These are phyloP conservation scores for Dactylellina leptospora DNA, from an alignment of 2,329 filamentous ascomycete genomes.

Conservation along the genomic window DNA sequence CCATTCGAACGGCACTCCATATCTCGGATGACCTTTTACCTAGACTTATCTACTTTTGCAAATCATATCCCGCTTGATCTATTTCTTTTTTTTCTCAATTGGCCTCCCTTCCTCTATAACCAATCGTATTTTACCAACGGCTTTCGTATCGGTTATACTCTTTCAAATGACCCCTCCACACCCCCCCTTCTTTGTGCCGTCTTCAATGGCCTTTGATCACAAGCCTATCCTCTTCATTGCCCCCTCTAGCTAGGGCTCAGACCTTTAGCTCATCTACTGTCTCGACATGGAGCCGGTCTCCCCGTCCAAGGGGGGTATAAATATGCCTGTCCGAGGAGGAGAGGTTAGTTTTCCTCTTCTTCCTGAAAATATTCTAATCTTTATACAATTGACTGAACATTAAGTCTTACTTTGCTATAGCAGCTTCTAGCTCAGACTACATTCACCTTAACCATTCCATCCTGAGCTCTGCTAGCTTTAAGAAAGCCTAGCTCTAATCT, in stretches of 20 bases:
- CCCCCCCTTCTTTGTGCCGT: constrained; percentile 10
- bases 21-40: constrained; percentile 11
- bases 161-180: constrained; percentile 18
- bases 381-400: constrained; percentile 24
- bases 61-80: constrained; percentile 44
- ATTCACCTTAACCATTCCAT: constrained; percentile 30
- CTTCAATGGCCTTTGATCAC: constrained; percentile 35
- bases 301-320: constrained; percentile 42
- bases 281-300: constrained; percentile 17
- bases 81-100: constrained; percentile 17
- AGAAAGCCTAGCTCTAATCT: constrained; percentile 10
- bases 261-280: constrained; percentile 32
- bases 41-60: constrained; percentile 28
- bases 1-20: constrained; percentile 28
- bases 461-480: constrained; percentile 11
- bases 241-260: constrained; percentile 49
- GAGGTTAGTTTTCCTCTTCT: constrained; percentile 38
- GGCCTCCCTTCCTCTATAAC: constrained; percentile 4
- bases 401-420: constrained; percentile 9
- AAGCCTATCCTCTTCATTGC: constrained; percentile 24
- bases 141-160: constrained; percentile 37
- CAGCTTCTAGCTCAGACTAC: background rate
- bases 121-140: constrained; percentile 42
- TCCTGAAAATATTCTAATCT: constrained; percentile 44
- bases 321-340: constrained; percentile 42